phyloP scores from a whole-genome alignment of 208 protist species.

The Borovskyia barvae region DNA sequence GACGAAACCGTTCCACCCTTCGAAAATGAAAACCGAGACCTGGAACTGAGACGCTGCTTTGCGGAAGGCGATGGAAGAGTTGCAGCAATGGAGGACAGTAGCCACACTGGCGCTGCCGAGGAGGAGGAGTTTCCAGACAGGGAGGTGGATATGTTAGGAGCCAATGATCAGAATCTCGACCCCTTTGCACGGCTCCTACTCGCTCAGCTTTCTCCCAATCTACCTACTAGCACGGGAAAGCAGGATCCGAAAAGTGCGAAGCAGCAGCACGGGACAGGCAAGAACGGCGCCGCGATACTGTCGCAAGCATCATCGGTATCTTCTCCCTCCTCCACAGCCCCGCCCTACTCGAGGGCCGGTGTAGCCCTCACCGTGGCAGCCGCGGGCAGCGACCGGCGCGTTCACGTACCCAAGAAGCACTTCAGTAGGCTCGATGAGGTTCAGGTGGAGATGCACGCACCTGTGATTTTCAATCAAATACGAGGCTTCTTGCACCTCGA shows the following conservation, averaged over 20 bases:
- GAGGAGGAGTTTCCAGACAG: background rate
- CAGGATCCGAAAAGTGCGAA: constrained; percentile 9
- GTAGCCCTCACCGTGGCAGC: constrained; percentile 17
- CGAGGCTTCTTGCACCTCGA: constrained; percentile 69
- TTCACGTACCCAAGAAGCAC: constrained; percentile 24
- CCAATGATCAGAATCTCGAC: constrained; percentile 25
- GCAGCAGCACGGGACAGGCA: background rate
- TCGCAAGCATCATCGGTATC: background rate
- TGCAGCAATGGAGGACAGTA: background rate
- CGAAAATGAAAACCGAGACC: constrained; percentile 30
- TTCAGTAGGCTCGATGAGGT: constrained; percentile 67
- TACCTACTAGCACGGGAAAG: constrained; percentile 9
- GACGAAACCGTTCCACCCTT: constrained; percentile 20
- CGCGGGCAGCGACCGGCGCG: constrained; percentile 14
- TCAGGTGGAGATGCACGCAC: constrained; percentile 64
- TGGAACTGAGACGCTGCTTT: constrained; percentile 32
- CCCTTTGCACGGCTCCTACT: constrained; percentile 27
- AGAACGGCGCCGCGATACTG: background rate
- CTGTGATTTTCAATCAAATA: constrained; percentile 79
- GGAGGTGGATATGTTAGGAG: constrained; percentile 1
- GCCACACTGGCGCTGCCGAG: constrained; percentile 1
- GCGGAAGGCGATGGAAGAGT: constrained; percentile 27
- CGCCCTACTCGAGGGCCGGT: constrained; percentile 9
- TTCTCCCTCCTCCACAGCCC: background rate
- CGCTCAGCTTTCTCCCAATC: constrained; percentile 13